Conservation (phyloP, 1,284 basidiomycete genomes). For the Tremellales sp. region DNA sequence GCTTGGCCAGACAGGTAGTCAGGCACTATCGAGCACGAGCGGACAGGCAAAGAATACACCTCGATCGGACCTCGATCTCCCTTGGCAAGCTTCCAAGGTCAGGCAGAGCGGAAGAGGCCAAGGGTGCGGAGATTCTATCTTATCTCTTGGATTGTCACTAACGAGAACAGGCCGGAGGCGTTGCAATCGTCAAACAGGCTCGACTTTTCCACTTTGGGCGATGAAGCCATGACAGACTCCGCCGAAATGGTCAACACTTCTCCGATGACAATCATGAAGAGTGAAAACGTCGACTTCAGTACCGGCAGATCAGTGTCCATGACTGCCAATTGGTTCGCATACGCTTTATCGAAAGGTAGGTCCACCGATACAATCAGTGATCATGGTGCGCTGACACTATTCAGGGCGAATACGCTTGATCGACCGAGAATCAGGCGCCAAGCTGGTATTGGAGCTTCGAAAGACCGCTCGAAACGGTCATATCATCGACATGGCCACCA, state of each 20-base stretch:
- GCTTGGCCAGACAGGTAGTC: too few relatives aligned
- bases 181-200: conserved; percentile 22
- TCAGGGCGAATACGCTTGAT: conserved; percentile 37
- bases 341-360: conserved; percentile 32
- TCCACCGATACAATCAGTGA: not conserved
- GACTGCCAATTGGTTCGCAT: conserved; percentile 36
- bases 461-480: conserved; percentile 12
- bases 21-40: too few relatives aligned
- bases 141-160: too few relatives aligned
- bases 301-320: conserved; percentile 29
- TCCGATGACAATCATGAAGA: conserved; percentile 31
- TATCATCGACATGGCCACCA: conserved; percentile 33
- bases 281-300: conserved; percentile 17
- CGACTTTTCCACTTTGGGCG: conserved; percentile 23
- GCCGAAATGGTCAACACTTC: conserved; percentile 20
- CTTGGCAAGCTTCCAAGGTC: conserved; percentile 17
- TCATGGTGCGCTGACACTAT: conserved; percentile 1
- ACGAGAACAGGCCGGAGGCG: conserved; percentile 12
- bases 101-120: conserved; percentile 14
- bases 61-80: not conserved
- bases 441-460: conserved; percentile 26
- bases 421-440: conserved; percentile 31
- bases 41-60: not conserved
- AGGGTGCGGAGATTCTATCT: too few relatives aligned
- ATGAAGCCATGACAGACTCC: conserved; percentile 13